Conservation (phyloP, 139 green algal species). For the Nannochloris sp. region DNA sequence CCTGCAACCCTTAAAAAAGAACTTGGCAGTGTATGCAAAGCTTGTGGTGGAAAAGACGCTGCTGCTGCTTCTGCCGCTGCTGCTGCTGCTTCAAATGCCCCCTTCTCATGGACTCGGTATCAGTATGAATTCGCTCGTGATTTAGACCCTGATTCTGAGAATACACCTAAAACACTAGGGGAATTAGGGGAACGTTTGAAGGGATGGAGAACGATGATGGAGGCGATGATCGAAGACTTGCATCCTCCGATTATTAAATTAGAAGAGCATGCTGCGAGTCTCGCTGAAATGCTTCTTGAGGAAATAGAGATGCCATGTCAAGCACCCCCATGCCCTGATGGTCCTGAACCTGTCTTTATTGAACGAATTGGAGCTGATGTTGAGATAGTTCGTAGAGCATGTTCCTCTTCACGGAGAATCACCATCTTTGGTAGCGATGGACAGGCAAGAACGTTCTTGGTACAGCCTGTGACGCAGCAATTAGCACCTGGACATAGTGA, state of each 20-base stretch:
- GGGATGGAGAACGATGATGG: conserved; percentile 65
- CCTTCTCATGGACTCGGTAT: conserved; percentile 37
- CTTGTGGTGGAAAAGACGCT: conserved; percentile 40
- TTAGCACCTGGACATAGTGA: conserved; percentile 23
- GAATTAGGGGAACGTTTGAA: conserved; percentile 84
- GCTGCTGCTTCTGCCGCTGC: background rate
- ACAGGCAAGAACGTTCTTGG: conserved; percentile 62
- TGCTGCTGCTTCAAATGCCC: background rate
- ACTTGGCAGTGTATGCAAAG: conserved; percentile 73
- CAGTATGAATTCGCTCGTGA: conserved; percentile 83
- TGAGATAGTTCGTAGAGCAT: conserved; percentile 68
- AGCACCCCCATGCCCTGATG: conserved; percentile 50
- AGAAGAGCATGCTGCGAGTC: conserved; percentile 65
- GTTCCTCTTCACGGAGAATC: conserved; percentile 67
- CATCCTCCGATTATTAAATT: conserved; percentile 66
- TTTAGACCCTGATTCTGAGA: conserved; percentile 65
- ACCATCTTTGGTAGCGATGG: conserved; percentile 82
- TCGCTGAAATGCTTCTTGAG: conserved; percentile 57
- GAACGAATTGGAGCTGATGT: conserved; percentile 76
- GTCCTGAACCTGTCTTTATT: conserved; percentile 57
- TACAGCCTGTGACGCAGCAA: conserved; percentile 71
- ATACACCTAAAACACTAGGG: conserved; percentile 76
- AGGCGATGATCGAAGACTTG: conserved; percentile 69
- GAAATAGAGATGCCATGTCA: conserved; percentile 93
- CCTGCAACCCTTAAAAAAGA: conserved; percentile 72